Evolutionary conservation across 2,329 filamentous ascomycete species (phyloP).

Genomic region (Penicillium sp.): DNA sequence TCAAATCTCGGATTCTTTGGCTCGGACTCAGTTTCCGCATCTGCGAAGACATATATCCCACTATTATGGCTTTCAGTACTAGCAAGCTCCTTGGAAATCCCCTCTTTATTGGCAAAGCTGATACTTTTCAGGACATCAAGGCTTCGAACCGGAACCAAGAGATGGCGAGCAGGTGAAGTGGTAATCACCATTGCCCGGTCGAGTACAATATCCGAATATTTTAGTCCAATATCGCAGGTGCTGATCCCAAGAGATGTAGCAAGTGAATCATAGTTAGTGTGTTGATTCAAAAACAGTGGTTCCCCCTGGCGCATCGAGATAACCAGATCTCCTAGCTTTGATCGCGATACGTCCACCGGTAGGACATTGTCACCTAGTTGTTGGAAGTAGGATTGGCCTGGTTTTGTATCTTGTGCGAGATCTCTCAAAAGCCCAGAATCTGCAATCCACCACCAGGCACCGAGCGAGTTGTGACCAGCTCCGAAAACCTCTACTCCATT

Average conservation of each 20-base stretch:
- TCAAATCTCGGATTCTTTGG: slow-evolving; percentile 5
- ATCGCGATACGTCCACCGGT: not conserved
- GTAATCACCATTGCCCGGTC: slow-evolving; percentile 12
- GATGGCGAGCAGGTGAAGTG: slow-evolving; percentile 16
- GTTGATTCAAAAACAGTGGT: slow-evolving; percentile 8
- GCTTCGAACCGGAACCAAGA: slow-evolving; percentile 16
- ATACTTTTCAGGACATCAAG: slow-evolving; percentile 8
- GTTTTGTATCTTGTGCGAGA: not conserved
- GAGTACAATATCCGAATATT: not conserved
- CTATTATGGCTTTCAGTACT: slow-evolving; percentile 10
- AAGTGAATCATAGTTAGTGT: slow-evolving; percentile 5
- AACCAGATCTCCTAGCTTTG: not conserved
- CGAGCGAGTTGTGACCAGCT: slow-evolving; percentile 21
- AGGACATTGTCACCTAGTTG: slow-evolving; percentile 1
- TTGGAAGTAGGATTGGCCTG: not conserved
- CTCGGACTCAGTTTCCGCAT: not conserved
- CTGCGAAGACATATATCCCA: slow-evolving; percentile 17
- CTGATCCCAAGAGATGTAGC: slow-evolving; percentile 10
- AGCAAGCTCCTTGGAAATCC: slow-evolving; percentile 9
- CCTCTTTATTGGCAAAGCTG: slow-evolving; percentile 6
- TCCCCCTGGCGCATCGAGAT: slow-evolving; percentile 10
- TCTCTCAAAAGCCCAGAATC: slow-evolving; percentile 8
- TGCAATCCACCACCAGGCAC: slow-evolving; percentile 21
- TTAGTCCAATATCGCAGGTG: slow-evolving; percentile 5
- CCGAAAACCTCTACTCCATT: slow-evolving; percentile 22